phyloP scores from a whole-genome alignment of 176 grass and related monocot species.

The Ampelocalamus luodianensis region DNA sequence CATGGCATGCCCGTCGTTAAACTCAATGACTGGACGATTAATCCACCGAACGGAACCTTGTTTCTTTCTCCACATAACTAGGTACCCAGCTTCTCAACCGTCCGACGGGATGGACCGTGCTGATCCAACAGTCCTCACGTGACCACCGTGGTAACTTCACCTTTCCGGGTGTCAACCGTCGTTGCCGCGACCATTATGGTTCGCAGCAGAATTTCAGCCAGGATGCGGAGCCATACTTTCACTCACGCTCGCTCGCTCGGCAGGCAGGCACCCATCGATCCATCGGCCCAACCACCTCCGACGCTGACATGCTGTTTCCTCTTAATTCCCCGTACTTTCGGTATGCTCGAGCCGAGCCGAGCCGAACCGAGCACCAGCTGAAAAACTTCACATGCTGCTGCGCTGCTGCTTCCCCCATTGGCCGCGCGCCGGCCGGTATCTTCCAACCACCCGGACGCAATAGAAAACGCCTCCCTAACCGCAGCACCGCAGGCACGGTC shows the following conservation, averaged over 20 bases:
- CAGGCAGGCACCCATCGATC: neutral
- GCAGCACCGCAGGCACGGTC: conserved; percentile 17
- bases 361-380: neutral
- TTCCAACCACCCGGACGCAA: conserved; percentile 23
- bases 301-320: conserved; percentile 41
- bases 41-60: neutral
- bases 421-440: neutral
- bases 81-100: neutral
- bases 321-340: conserved; percentile 40
- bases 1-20: no score
- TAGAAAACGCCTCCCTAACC: conserved; percentile 54
- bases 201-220: neutral
- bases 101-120: neutral
- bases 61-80: neutral
- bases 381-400: conserved; percentile 26
- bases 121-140: neutral
- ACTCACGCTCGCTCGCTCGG: neutral
- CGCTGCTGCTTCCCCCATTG: neutral
- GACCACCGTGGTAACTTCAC: neutral
- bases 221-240: neutral
- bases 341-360: conserved; percentile 4
- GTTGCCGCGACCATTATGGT: neutral
- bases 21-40: no score
- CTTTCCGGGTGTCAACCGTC: neutral
- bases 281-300: conserved; percentile 46